Evolutionary conservation across 1,139 yeast genomes (phyloP), one percentile per base, ranked within the genome.

Genomic region (Pneumocystis canis): DNA sequence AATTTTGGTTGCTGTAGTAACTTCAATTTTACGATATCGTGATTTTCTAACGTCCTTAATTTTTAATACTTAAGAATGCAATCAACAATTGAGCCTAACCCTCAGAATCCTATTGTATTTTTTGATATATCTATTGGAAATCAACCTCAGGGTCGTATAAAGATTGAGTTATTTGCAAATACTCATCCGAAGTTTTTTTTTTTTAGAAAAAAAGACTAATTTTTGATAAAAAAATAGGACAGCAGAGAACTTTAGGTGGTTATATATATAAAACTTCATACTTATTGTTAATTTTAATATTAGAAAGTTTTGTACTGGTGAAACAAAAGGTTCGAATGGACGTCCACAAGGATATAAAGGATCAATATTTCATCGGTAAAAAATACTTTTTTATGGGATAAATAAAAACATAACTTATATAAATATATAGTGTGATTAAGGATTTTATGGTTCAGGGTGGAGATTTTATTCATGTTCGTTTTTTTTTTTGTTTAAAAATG

Each of bases 391-490:
- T 32, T 35, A 30, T 47, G 11, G n/a, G n/a, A n/a, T n/a, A n/a
- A 95, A 87, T 71, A 83, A 84, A 70, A 97, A 96, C 25, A 70
- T 69, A 41, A 85, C 89, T 16, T 92, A 83, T 79, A 87, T 89
- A 73, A 87, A 87, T 94, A 79, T 98, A 94, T 76, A 81, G 99
- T 68, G 94, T 94, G 40, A 94, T 94, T 73, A 86, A 87, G 58
- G 69, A 68, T 63, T 89, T 89, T 73, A 90, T 90, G 97, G 81
- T 87, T 70, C 97, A 89, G 76, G 97, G 97, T 73, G 98, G 98
- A 71, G 98, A 92, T 72, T 90, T 90, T 77, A 89, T 97, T 59
- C 84, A 82, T 67, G 63, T 61, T 32, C 39, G 63, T 32, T 35
- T 32, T 14, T 39, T 39, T 35, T 30, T 31, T 6, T 57, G 39